These are phyloP conservation scores for Boeremia exigua DNA, from an alignment of 2,329 filamentous ascomycete genomes.

Conservation along the genomic window DNA sequence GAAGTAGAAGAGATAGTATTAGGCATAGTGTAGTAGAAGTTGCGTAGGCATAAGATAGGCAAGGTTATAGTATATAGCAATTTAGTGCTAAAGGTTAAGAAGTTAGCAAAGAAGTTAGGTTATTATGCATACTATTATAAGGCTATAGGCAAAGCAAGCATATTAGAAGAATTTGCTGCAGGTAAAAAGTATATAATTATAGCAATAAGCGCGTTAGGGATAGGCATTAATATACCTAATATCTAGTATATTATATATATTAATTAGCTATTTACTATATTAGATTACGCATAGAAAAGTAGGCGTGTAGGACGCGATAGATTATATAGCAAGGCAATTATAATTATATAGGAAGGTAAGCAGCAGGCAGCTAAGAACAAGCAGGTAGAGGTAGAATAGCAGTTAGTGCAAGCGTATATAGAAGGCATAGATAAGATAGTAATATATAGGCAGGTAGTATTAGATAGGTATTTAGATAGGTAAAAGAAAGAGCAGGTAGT, in stretches of 20 bases:
- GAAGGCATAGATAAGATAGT: not conserved
- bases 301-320: not conserved
- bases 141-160: conserved; percentile 13
- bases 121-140: conserved; percentile 15
- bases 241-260: not conserved
- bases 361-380: not conserved
- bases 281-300: not conserved
- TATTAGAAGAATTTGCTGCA: conserved; percentile 11
- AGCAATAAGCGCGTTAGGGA: not conserved
- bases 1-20: conserved; percentile 5
- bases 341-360: not conserved
- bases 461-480: not conserved
- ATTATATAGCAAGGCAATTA: not conserved
- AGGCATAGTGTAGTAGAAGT: conserved; percentile 3
- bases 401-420: not conserved
- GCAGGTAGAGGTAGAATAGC: not conserved
- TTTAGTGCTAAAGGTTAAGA: conserved; percentile 5
- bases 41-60: conserved; percentile 1
- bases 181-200: conserved; percentile 3
- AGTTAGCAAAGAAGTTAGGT: conserved; percentile 16
- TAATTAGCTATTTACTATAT: not conserved
- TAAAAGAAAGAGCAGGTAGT: not conserved
- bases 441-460: not conserved
- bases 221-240: not conserved
- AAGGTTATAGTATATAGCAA: conserved; percentile 16